phyloP scores from a whole-genome alignment of 2,329 filamentous ascomycete species.

The Talaromyces albobiverticillius region DNA sequence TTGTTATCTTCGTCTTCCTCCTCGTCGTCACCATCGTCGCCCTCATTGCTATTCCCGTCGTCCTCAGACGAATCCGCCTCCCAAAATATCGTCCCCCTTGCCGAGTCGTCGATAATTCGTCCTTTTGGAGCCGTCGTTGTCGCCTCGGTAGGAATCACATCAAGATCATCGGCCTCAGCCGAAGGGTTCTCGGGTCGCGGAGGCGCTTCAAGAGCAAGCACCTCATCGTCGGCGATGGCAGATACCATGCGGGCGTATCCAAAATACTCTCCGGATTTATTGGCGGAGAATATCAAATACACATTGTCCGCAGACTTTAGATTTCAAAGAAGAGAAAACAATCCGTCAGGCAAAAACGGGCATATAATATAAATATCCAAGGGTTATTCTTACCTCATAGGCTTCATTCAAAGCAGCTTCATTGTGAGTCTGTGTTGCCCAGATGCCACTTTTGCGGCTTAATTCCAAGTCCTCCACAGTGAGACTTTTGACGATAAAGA shows the following conservation, averaged over 20 bases:
- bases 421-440: constrained; percentile 94
- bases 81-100: constrained; percentile 96
- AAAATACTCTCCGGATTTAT: constrained; percentile 96
- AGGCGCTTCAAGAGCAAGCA: constrained; percentile 66
- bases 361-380: neutral
- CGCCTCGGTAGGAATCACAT: constrained; percentile 74
- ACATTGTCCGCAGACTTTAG: constrained; percentile 73
- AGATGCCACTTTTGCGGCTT: constrained; percentile 82
- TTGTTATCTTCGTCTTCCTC: constrained; percentile 27
- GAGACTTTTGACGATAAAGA: constrained; percentile 90
- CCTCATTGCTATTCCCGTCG: constrained; percentile 27
- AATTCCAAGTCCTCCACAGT: constrained; percentile 86
- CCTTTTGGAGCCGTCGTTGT: constrained; percentile 77
- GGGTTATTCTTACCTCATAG: constrained; percentile 61
- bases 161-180: constrained; percentile 65
- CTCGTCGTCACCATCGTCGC: neutral
- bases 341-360: neutral
- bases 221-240: constrained; percentile 73
- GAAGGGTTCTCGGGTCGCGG: constrained; percentile 58
- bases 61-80: constrained; percentile 68
- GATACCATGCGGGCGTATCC: constrained; percentile 91
- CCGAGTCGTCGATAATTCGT: constrained; percentile 86
- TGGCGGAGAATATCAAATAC: constrained; percentile 91
- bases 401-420: constrained; percentile 79
- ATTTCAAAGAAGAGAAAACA: neutral